Base-by-base conservation (phyloP, 2,329 filamentous ascomycete species). In the Colletotrichum shisoi region DNA sequence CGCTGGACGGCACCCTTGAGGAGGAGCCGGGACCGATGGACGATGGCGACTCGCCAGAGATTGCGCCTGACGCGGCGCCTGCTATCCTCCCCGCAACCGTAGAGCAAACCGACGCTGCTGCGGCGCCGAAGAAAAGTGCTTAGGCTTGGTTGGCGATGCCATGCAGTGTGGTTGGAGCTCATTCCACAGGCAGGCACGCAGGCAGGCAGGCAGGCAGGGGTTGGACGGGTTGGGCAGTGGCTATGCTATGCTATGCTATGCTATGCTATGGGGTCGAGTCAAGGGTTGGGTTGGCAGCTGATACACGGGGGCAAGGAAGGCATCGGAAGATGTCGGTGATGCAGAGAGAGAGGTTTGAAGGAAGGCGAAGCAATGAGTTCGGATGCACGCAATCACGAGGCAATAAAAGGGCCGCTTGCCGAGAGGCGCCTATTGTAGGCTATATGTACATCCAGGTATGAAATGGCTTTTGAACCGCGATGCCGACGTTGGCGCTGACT, bases 1-100 rank as follows among this genome's bases (percentile, higher is more conserved):
- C 82, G 3, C 78, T 87, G 51, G 76, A 84, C 64, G 83, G 81
- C 3, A 76, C 81, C 1, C 81, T 86, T 19, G 83, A 85, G 68
- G 84, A 87, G 71, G 84, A 86, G 68, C 80, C 82, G 2, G 72
- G 70, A 0, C 72, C 74, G 4, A 72, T 78, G 9, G 76, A 78
- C 8, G 76, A 74, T 4, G 76, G 77, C n/a, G 71, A 72, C 49
- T 70, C 74, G 6, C 70, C 75, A 7, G 74, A 76, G 46, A 68
- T 70, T 21, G 57, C 44, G 15, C 49, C 56, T 31, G 65, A 65
- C 39, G 49, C 54, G 21, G 48, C 44, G 24, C 61, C 65, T 21
- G 65, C 61, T 13, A 27, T 57, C 45, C 57, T 68, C 4, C 65
- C 65, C 13, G 63, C 61, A n/a, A 54, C 56, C 19, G 65, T 68